Conservation (phyloP, 176 grass and related monocot genomes). For the bread wheat (Triticum aestivum) region IWGSC_CS_RefSeq_v2.1 NC_057798.1:34750067-34750566, state of each 20-base stretch:
- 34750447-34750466: no score
- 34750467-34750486: no score
- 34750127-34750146: not conserved
- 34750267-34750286: conserved; percentile 32
- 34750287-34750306: conserved; percentile 55
- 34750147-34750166: conserved; percentile 35
- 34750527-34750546: no score
- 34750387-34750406: no score
- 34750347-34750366: no score
- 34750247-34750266: conserved; percentile 3
- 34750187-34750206: conserved; percentile 47
- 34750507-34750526: no score
- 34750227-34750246: conserved; percentile 51
- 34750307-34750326: conserved; percentile 58
- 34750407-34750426: no score
- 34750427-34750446: not conserved
- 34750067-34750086: conserved; percentile 53
- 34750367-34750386: no score
- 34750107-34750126: conserved; percentile 55
- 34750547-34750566: no score
- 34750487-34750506: no score
- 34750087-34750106: conserved; percentile 56
- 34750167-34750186: conserved; percentile 56
- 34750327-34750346: fast-evolving
- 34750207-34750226: conserved; percentile 49